Conservation (phyloP, 371 early-diverging fungal genomes). For the Zopfochytrium polystomum region DNA sequence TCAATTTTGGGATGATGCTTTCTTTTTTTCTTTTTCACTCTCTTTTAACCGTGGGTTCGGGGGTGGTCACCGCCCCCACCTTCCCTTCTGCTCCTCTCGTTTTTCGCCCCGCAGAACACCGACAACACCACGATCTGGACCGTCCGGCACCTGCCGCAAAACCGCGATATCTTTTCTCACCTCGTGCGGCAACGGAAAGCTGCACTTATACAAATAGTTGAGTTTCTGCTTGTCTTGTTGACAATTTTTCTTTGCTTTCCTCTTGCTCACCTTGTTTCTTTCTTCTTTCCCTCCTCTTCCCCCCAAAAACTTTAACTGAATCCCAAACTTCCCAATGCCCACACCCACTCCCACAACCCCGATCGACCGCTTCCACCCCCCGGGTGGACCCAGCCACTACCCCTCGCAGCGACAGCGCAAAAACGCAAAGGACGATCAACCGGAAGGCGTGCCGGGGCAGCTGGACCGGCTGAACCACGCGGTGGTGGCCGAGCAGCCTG, state of each 20-base stretch:
- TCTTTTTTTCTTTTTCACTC: no score
- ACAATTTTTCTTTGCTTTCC: no score
- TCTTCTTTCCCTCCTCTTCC: no score
- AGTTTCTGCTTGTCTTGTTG: no score
- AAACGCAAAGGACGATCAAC: constrained; percentile 32
- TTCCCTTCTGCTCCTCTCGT: not conserved
- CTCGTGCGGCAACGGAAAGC: constrained; percentile 62
- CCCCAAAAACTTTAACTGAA: no score
- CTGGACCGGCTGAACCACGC: constrained; percentile 40
- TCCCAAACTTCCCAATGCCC: no score
- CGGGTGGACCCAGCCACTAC: constrained; percentile 46
- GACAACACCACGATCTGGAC: constrained; percentile 72
- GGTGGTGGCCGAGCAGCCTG: constrained; percentile 53
- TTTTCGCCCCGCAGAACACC: constrained; percentile 38
- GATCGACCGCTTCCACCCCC: no score
- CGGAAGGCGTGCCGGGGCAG: constrained; percentile 43
- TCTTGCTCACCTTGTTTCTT: no score
- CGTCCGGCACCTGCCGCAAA: constrained; percentile 66
- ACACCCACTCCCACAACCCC: no score
- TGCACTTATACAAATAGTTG: constrained; percentile 59
- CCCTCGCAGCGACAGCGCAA: constrained; percentile 41
- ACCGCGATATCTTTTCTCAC: constrained; percentile 62
- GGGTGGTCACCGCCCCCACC: not conserved
- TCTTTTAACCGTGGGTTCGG: no score
- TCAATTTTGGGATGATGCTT: not conserved